phyloP scores from a whole-genome alignment of 2,329 filamentous ascomycete genomes.

The Aspergillus bombycis region DNA sequence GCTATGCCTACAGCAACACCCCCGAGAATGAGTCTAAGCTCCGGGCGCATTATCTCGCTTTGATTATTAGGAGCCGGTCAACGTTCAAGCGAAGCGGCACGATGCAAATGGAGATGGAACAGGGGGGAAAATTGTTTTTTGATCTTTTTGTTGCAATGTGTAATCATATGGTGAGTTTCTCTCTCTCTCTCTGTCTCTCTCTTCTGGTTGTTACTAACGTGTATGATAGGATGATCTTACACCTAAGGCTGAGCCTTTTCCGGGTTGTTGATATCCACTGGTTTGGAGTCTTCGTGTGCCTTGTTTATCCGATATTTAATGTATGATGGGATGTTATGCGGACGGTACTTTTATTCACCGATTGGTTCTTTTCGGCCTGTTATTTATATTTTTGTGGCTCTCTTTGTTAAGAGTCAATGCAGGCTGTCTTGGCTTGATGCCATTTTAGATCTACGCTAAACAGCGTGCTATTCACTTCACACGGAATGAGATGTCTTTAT shows the following conservation, averaged over 20 bases:
- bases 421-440: not conserved
- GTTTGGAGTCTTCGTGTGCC: not conserved
- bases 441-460: not conserved
- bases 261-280: conserved; percentile 2
- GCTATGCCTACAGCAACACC: conserved; percentile 86
- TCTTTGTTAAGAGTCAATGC: not conserved
- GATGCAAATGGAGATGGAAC: conserved; percentile 94
- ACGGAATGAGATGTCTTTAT: not conserved
- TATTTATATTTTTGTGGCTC: not conserved
- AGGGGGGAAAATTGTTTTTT: conserved; percentile 85
- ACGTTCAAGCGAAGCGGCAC: conserved; percentile 94
- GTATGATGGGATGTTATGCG: conserved; percentile 6
- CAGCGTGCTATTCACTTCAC: not conserved
- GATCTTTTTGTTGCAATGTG: conserved; percentile 91
- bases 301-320: not conserved
- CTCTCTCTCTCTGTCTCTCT: not conserved
- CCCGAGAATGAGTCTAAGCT: conserved; percentile 90
- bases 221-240: conserved; percentile 26
- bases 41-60: conserved; percentile 84
- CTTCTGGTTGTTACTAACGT: not conserved
- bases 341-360: not conserved
- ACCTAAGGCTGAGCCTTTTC: conserved; percentile 4
- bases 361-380: not conserved
- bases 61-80: conserved; percentile 84
- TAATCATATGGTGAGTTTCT: conserved; percentile 75